These are phyloP conservation scores for Neurospora sp. DNA, from an alignment of 495 filamentous ascomycete genomes.

Conservation along the genomic window DNA sequence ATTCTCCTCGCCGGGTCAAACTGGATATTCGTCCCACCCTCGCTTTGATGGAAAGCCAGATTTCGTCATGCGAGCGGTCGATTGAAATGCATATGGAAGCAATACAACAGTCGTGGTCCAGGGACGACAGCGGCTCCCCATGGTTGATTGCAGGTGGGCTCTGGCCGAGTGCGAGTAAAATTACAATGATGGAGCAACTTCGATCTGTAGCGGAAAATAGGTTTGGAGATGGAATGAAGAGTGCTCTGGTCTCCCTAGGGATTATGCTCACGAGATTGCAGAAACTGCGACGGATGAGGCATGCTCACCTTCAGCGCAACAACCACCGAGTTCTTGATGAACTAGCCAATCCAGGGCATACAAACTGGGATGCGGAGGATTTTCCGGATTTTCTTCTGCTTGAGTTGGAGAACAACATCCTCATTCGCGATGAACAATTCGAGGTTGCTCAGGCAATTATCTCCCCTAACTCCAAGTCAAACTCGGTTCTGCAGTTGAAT, in stretches of 20 bases:
- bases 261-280: slow-evolving; percentile 35
- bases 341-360: slow-evolving; percentile 37
- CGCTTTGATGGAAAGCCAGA: neutral
- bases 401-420: slow-evolving; percentile 45
- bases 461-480: slow-evolving; percentile 29
- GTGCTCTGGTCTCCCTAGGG: slow-evolving; percentile 33
- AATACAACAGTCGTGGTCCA: slow-evolving; percentile 1
- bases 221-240: slow-evolving; percentile 35
- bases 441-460: slow-evolving; percentile 44
- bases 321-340: slow-evolving; percentile 17
- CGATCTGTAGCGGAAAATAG: slow-evolving; percentile 22
- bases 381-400: slow-evolving; percentile 46
- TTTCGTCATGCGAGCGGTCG: neutral
- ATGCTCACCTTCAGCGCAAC: neutral
- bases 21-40: neutral
- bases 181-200: slow-evolving; percentile 42
- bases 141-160: slow-evolving; percentile 42
- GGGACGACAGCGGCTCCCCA: slow-evolving; percentile 20
- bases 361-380: slow-evolving; percentile 38
- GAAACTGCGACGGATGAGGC: slow-evolving; percentile 20
- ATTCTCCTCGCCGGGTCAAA: slow-evolving; percentile 3
- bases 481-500: slow-evolving; percentile 29
- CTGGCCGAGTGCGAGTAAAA: slow-evolving; percentile 42
- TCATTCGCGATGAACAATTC: slow-evolving; percentile 42
- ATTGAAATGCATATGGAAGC: slow-evolving; percentile 16